These are phyloP conservation scores for Cymbopogon flexuosus DNA, from an alignment of 202 grass and related monocot genomes.

Conservation along the genomic window DNA sequence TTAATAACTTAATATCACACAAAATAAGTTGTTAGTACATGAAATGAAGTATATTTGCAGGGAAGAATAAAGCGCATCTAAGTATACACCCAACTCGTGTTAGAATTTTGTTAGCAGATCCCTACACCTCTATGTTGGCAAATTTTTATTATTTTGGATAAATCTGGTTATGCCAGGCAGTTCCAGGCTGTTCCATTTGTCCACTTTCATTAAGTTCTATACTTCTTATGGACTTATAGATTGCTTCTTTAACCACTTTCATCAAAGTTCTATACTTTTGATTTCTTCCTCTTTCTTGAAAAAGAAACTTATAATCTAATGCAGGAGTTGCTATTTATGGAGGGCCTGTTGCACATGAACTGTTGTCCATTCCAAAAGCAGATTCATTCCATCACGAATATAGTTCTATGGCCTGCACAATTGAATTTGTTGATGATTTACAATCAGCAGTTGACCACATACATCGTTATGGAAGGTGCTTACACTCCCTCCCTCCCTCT, in stretches of 20 bases:
- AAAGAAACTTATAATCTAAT: conserved; percentile 8
- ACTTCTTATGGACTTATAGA: not conserved
- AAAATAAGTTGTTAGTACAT: conserved; percentile 1
- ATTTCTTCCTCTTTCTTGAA: not conserved
- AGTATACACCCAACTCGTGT: not conserved
- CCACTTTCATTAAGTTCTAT: not conserved
- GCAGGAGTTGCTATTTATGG: conserved; percentile 77
- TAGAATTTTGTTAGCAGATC: not conserved
- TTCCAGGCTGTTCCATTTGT: not conserved
- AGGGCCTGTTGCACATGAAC: conserved; percentile 57
- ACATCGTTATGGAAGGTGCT: conserved; percentile 83
- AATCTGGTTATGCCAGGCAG: not conserved
- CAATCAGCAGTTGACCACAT: conserved; percentile 86
- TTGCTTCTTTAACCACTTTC: not conserved
- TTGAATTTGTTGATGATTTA: conserved; percentile 92
- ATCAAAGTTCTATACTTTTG: not conserved
- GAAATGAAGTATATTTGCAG: not conserved
- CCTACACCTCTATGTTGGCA: not conserved
- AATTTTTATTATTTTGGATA: conserved; percentile 14
- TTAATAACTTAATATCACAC: not conserved
- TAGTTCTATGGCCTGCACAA: conserved; percentile 71
- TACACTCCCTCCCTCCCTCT: not conserved
- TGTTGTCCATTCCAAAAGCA: conserved; percentile 52
- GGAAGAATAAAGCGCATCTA: not conserved
- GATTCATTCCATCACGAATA: conserved; percentile 81